Evolutionary conservation across 2,329 filamentous ascomycete genomes (phyloP).

Genomic region (Verticillium albo-atrum): DNA sequence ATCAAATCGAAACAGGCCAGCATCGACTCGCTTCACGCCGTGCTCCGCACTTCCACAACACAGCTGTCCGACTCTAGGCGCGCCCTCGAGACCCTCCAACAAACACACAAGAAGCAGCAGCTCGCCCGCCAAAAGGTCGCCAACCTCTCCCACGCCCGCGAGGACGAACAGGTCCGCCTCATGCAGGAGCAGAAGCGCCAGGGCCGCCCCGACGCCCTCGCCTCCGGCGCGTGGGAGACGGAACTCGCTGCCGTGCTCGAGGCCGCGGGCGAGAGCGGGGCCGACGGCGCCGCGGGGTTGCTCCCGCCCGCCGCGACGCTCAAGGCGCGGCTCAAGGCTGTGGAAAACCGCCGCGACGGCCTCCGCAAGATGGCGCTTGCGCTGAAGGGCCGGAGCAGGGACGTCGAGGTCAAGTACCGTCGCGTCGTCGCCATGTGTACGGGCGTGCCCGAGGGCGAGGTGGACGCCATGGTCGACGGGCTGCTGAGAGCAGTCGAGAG

Average conservation of each 20-base stretch:
- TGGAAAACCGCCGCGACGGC: slow-evolving; percentile 62
- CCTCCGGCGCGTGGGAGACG: slow-evolving; percentile 48
- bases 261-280: slow-evolving; percentile 31
- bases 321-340: slow-evolving; percentile 64
- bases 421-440: slow-evolving; percentile 87
- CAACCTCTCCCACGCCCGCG: slow-evolving; percentile 71
- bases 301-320: slow-evolving; percentile 60
- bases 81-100: slow-evolving; percentile 65
- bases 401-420: slow-evolving; percentile 83
- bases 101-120: slow-evolving; percentile 59
- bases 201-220: slow-evolving; percentile 38
- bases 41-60: slow-evolving; percentile 75
- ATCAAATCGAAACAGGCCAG: slow-evolving; percentile 78
- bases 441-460: slow-evolving; percentile 68
- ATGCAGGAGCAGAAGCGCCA: slow-evolving; percentile 33
- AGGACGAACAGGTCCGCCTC: slow-evolving; percentile 58
- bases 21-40: slow-evolving; percentile 76
- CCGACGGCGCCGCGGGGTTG: slow-evolving; percentile 29
- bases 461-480: slow-evolving; percentile 75
- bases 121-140: slow-evolving; percentile 66
- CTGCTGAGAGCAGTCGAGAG: slow-evolving; percentile 87
- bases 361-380: slow-evolving; percentile 64
- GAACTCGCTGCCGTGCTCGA: slow-evolving; percentile 46
- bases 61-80: slow-evolving; percentile 74
- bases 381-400: slow-evolving; percentile 74